These are phyloP conservation scores for Asterochloris erici DNA, from an alignment of 139 green algal species.

Conservation along the genomic window DNA sequence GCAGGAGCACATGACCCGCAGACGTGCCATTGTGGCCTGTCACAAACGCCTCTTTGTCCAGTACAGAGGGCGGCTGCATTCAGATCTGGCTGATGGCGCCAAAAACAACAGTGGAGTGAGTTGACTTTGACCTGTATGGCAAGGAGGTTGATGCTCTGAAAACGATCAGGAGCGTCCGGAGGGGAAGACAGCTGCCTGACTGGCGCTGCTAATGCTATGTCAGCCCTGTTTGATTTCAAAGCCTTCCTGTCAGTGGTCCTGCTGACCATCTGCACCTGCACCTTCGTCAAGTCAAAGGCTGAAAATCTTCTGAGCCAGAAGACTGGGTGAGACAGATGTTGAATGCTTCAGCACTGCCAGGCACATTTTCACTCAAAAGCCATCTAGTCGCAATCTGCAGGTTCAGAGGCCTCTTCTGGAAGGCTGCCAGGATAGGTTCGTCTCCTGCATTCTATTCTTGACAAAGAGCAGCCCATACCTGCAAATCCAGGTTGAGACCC, in stretches of 20 bases:
- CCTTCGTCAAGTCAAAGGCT: conserved; percentile 87
- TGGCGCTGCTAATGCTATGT: conserved; percentile 48
- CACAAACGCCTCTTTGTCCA: conserved; percentile 64
- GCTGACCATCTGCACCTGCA: conserved; percentile 95
- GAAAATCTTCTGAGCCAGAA: conserved; percentile 58
- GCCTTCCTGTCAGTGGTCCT: conserved; percentile 89
- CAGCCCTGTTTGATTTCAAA: conserved; percentile 92
- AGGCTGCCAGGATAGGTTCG: conserved; percentile 78
- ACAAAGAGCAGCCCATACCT: background rate
- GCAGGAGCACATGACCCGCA: conserved; percentile 5
- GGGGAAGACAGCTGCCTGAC: too few relatives aligned
- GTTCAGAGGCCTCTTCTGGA: conserved; percentile 87
- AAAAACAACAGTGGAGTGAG: too few relatives aligned
- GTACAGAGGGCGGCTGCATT: background rate
- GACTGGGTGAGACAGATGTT: conserved; percentile 55
- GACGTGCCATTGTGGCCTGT: conserved; percentile 38
- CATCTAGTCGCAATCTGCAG: conserved; percentile 27
- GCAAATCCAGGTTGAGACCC: background rate
- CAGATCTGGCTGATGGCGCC: too few relatives aligned
- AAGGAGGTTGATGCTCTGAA: too few relatives aligned
- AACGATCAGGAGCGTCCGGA: too few relatives aligned
- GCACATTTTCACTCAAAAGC: background rate
- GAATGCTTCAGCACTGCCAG: background rate
- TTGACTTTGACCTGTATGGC: too few relatives aligned
- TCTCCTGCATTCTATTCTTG: background rate